Percentiles rank a stretch among this genome's conserved stretches.
Conservation (phyloP, 805 yeast genomes). For the Schizosaccharomyces lindneri region DNA sequence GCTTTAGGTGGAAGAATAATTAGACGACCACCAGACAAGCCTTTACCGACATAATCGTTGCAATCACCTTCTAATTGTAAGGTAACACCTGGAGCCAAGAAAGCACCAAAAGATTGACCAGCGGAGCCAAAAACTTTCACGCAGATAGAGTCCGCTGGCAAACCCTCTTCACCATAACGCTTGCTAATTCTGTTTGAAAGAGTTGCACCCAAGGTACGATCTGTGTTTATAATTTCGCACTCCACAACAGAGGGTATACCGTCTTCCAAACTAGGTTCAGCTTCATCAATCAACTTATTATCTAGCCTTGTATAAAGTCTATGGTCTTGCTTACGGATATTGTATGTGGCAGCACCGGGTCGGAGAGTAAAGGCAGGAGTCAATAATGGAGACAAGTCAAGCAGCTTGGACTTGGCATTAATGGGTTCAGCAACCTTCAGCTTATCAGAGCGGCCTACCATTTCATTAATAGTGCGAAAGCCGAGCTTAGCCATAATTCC, state of each 20-base stretch:
- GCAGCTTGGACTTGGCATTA: conserved; percentile 69
- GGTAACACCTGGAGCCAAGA: conserved; percentile 86
- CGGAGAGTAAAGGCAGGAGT: conserved; percentile 92
- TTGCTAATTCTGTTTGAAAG: conserved; percentile 83
- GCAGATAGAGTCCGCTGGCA: conserved; percentile 89
- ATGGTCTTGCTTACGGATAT: conserved; percentile 84
- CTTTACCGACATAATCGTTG: conserved; percentile 94
- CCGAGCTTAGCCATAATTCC: conserved; percentile 85
- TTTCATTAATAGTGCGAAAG: conserved; percentile 83
- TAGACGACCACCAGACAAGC: conserved; percentile 83
- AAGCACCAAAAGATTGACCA: conserved; percentile 97
- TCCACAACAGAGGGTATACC: conserved; percentile 92
- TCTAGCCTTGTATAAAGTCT: conserved; percentile 78
- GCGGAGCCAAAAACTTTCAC: conserved; percentile 82
- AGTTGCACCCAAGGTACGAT: conserved; percentile 87
- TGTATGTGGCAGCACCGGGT: conserved; percentile 88
- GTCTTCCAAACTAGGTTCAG: conserved; percentile 80
- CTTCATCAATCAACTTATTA: conserved; percentile 85
- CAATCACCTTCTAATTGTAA: conserved; percentile 92
- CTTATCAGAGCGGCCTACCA: conserved; percentile 93
- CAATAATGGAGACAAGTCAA: conserved; percentile 75
- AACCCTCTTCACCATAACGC: conserved; percentile 72
- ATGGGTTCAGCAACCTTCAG: conserved; percentile 61
- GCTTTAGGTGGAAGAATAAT: conserved; percentile 76
- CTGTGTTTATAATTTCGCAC: conserved; percentile 82